A percentile compares a stretch with the other conserved stretches of the same genome.
phyloP scores from a whole-genome alignment of 2,329 filamentous ascomycete species.

The Claviceps cyperi region DNA sequence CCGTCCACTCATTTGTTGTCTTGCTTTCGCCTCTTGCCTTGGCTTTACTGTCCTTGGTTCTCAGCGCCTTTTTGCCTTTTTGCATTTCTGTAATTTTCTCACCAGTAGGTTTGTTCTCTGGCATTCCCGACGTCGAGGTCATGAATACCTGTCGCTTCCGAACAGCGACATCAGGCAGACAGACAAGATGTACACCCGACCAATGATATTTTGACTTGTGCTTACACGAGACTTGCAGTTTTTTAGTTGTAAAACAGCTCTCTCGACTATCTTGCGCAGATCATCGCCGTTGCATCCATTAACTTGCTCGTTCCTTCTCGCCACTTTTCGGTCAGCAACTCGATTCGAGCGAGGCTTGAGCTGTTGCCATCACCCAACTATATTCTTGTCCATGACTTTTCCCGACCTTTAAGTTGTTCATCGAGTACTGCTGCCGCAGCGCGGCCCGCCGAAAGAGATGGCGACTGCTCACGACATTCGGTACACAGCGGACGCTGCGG shows the following conservation, averaged over 20 bases:
- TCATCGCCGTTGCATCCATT: not conserved
- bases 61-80: constrained; percentile 6
- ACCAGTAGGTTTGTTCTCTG: constrained; percentile 1
- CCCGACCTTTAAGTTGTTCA: constrained; percentile 22
- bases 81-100: constrained; percentile 5
- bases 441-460: constrained; percentile 31
- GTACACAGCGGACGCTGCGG: constrained; percentile 16
- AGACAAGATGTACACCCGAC: not conserved
- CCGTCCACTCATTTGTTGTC: constrained; percentile 41
- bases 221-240: not conserved
- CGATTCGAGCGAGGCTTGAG: not conserved
- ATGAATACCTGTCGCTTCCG: not conserved
- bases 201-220: not conserved
- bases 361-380: not conserved
- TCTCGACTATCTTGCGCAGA: not conserved
- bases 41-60: constrained; percentile 5
- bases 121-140: not conserved
- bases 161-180: not conserved
- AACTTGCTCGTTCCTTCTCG: not conserved
- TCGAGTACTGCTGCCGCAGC: constrained; percentile 31
- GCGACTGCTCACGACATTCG: constrained; percentile 26
- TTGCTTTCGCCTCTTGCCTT: constrained; percentile 17
- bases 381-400: constrained; percentile 24
- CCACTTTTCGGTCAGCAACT: not conserved
- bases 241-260: not conserved